These are phyloP conservation scores for Penicillium sp. DNA, from an alignment of 2,329 filamentous ascomycete genomes.

Conservation along the genomic window DNA sequence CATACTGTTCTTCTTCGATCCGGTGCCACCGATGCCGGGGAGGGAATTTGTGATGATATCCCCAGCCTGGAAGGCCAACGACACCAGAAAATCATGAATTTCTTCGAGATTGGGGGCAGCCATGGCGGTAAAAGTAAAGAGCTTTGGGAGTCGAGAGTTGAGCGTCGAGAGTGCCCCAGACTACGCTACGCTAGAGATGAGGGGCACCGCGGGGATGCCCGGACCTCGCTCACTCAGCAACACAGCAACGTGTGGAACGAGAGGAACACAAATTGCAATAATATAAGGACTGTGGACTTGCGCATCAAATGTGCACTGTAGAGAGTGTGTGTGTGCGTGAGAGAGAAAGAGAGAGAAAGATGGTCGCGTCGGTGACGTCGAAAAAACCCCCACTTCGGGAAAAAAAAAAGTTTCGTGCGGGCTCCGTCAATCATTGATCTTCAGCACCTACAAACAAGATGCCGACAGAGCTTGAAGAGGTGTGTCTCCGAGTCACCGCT, in stretches of 20 bases:
- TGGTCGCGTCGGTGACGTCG: constrained; percentile 13
- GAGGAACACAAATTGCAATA: neutral
- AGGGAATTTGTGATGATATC: constrained; percentile 42
- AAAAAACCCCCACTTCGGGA: constrained; percentile 12
- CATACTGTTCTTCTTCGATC: constrained; percentile 47
- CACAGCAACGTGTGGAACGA: neutral
- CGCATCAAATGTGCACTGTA: neutral
- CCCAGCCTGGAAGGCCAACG: constrained; percentile 40
- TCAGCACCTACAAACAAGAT: constrained; percentile 46
- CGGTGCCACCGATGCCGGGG: constrained; percentile 34
- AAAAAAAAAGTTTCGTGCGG: constrained; percentile 15
- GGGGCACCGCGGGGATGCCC: neutral
- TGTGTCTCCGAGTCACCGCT: constrained; percentile 33
- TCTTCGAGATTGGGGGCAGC: constrained; percentile 29
- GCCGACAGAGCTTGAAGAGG: constrained; percentile 73
- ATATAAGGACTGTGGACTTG: neutral
- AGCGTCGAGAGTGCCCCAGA: neutral
- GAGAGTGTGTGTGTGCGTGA: too few relatives aligned
- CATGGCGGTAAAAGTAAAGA: constrained; percentile 6
- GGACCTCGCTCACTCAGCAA: neutral
- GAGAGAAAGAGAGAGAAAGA: too few relatives aligned
- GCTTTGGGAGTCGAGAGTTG: neutral
- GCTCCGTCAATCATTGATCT: neutral
- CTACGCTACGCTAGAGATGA: neutral
- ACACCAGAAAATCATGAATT: constrained; percentile 42